These are phyloP conservation scores for Stentor roeselii DNA, from an alignment of 73 alveolate genomes.

Conservation along the genomic window DNA sequence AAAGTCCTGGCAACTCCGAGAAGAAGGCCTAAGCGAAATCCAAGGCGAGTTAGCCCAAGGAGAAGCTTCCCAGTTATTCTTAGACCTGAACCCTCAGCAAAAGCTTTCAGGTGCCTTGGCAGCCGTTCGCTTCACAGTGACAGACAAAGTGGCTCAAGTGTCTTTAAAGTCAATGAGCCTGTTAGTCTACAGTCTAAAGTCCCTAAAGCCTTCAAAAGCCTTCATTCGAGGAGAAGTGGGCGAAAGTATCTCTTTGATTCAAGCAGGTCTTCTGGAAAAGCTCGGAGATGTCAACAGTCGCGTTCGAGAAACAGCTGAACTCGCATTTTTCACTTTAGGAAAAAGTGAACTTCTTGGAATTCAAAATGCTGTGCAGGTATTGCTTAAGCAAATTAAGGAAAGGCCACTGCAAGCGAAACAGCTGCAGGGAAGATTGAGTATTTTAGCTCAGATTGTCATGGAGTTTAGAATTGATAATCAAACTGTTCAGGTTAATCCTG, in stretches of 20 bases:
- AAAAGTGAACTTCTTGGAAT: conserved; percentile 80
- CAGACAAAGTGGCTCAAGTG: conserved; percentile 86
- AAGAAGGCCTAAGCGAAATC: conserved; percentile 58
- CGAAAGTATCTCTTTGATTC: conserved; percentile 60
- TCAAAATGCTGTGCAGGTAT: conserved; percentile 59
- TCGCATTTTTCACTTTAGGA: conserved; percentile 74
- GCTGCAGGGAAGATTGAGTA: conserved; percentile 79
- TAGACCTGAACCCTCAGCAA: neutral
- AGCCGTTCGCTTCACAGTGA: conserved; percentile 75
- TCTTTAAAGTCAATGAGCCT: conserved; percentile 65
- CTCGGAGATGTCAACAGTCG: conserved; percentile 89
- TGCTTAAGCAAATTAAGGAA: conserved; percentile 67
- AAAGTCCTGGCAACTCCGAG: conserved; percentile 83
- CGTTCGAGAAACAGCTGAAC: conserved; percentile 86
- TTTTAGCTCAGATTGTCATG: conserved; percentile 66
- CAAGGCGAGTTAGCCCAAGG: conserved; percentile 12
- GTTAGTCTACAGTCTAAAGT: conserved; percentile 47
- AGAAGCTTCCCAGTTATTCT: neutral
- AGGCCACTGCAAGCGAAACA: conserved; percentile 64
- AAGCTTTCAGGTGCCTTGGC: conserved; percentile 79
- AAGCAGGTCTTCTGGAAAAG: conserved; percentile 69
- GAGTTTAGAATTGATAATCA: conserved; percentile 70
- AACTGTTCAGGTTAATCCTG: conserved; percentile 74
- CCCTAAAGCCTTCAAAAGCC: conserved; percentile 53
- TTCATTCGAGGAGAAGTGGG: conserved; percentile 49